phyloP scores from a whole-genome alignment of 768 basidiomycete species.

The Rhodotorula toruloides region DNA sequence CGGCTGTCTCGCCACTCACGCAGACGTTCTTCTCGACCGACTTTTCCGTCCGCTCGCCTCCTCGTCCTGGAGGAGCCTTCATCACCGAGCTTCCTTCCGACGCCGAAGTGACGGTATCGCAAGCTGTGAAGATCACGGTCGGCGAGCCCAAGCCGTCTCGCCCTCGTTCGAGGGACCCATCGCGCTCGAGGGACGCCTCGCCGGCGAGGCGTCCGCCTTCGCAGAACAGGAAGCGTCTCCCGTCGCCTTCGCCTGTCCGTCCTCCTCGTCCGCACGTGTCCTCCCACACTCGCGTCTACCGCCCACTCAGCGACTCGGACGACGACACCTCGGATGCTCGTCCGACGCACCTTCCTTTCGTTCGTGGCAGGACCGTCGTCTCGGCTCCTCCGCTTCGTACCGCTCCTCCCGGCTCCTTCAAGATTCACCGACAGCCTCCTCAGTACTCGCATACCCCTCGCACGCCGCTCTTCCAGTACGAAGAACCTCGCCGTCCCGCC shows the following conservation, averaged over 20 bases:
- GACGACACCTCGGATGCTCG: neutral
- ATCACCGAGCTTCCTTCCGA: slow-evolving; percentile 19
- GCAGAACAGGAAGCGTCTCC: neutral
- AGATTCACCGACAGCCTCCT: neutral
- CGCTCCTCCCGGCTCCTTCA: neutral
- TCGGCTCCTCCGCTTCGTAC: neutral
- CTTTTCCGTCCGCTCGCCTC: slow-evolving; percentile 2
- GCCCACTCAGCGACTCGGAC: neutral
- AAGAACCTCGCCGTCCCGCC: neutral
- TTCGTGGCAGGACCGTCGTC: slow-evolving; percentile 6
- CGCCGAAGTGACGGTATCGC: neutral
- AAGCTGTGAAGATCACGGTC: too few relatives aligned
- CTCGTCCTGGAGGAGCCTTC: slow-evolving; percentile 1
- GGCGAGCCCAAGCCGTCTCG: neutral
- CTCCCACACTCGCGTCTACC: neutral
- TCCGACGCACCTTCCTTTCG: neutral
- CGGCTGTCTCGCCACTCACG: slow-evolving; percentile 21
- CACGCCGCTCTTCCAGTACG: too few relatives aligned
- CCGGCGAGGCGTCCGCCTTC: neutral
- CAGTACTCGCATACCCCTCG: neutral
- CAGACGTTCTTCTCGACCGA: slow-evolving; percentile 17
- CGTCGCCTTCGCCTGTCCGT: neutral
- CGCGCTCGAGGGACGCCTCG: neutral
- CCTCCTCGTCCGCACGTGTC: neutral
- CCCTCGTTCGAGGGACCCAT: neutral